These are phyloP conservation scores for Liquidambar formosana DNA, from an alignment of 164 flowering plant species.

Conservation along the genomic window DNA sequence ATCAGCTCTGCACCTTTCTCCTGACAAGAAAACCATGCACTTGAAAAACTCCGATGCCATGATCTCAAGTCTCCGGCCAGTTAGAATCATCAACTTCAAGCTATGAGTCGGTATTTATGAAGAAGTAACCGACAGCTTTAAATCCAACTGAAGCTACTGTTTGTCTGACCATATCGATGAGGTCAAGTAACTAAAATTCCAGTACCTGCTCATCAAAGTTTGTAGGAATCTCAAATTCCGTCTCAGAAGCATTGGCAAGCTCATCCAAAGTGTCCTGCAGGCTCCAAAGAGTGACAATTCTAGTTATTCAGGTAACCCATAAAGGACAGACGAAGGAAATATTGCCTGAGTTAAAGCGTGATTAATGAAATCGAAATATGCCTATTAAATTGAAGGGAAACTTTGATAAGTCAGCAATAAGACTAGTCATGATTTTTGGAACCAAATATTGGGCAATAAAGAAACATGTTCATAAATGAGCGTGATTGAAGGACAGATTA, in stretches of 20 bases:
- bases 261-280: slow-evolving; percentile 35
- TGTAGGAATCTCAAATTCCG: slow-evolving; percentile 34
- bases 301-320: no score
- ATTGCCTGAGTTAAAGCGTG: no score
- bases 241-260: slow-evolving; percentile 29
- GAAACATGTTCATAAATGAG: no score
- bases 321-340: no score
- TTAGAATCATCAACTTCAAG: slow-evolving; percentile 18
- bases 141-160: slow-evolving; percentile 1
- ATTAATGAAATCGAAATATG: no score
- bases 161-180: slow-evolving; percentile 2
- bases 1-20: not conserved
- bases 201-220: slow-evolving; percentile 31
- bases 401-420: no score
- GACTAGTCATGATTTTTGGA: no score
- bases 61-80: slow-evolving; percentile 19
- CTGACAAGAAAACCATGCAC: not conserved
- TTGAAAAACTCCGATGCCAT: not conserved
- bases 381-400: no score
- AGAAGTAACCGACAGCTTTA: slow-evolving; percentile 1
- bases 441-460: no score
- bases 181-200: slow-evolving; percentile 6
- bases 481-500: no score
- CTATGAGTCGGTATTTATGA: slow-evolving; percentile 15
- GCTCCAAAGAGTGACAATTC: slow-evolving; percentile 1